phyloP scores from a whole-genome alignment of 805 yeast genomes.

The Metschnikowia colocasiae region DNA sequence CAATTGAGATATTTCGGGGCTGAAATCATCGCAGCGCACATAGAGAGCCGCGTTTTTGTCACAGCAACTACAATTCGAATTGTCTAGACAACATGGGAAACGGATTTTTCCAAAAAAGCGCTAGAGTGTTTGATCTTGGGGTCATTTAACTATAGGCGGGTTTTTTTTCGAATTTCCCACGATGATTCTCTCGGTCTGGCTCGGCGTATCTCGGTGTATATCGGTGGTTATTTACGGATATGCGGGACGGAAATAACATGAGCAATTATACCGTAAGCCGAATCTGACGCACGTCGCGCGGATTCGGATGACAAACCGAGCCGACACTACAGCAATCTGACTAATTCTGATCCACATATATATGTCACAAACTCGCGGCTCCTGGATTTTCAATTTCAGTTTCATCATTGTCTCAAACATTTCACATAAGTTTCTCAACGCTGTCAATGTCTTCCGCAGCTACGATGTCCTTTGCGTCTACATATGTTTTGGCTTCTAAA shows the following conservation, averaged over 20 bases:
- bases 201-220: neutral
- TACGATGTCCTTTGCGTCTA: slow-evolving; percentile 41
- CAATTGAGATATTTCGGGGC: neutral
- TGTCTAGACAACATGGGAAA: neutral
- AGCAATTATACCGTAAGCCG: slow-evolving; percentile 6
- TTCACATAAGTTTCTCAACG: neutral
- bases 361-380: slow-evolving; percentile 2
- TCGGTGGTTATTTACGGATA: neutral
- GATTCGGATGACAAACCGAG: slow-evolving; percentile 4
- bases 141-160: neutral
- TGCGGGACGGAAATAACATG: slow-evolving; percentile 2
- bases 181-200: neutral
- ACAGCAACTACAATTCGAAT: neutral
- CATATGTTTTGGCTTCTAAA: slow-evolving; percentile 59
- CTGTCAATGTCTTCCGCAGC: slow-evolving; percentile 3
- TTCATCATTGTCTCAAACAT: neutral
- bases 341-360: slow-evolving; percentile 5
- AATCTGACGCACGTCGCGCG: slow-evolving; percentile 2
- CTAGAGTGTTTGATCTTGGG: neutral
- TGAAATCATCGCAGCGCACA: slow-evolving; percentile 2
- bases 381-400: neutral
- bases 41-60: slow-evolving; percentile 2
- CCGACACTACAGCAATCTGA: slow-evolving; percentile 6
- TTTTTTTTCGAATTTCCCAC: too few relatives aligned
- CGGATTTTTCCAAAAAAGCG: too few relatives aligned